Evolutionary conservation across 2,329 filamentous ascomycete species (phyloP).

Genomic region (Fusarium illudens): DNA sequence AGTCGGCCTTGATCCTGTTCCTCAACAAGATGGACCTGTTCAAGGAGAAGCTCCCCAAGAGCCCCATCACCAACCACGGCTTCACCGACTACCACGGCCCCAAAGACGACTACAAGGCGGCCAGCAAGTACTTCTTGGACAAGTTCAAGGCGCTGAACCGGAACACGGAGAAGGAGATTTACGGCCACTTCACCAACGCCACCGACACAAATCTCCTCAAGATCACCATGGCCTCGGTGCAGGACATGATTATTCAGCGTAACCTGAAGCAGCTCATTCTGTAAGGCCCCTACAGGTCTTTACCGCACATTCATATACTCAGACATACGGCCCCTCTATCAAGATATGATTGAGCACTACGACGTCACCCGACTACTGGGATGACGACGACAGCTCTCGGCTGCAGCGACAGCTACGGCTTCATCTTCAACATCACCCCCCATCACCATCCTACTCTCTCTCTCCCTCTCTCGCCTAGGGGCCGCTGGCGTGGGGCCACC

Average conservation of each 20-base stretch:
- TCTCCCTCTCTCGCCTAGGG: neutral
- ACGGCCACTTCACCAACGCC: slow-evolving; percentile 69
- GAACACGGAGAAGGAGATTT: slow-evolving; percentile 70
- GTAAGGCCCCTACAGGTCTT: slow-evolving; percentile 30
- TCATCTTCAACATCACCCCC: neutral
- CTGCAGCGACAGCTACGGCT: neutral
- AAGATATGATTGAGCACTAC: slow-evolving; percentile 9
- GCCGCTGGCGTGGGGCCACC: neutral
- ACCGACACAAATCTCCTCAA: slow-evolving; percentile 79
- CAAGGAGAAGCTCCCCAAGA: slow-evolving; percentile 75
- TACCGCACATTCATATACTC: neutral
- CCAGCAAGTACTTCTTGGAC: slow-evolving; percentile 82
- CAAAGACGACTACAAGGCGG: slow-evolving; percentile 74
- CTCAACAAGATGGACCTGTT: slow-evolving; percentile 90
- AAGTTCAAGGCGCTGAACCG: slow-evolving; percentile 82
- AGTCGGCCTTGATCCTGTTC: slow-evolving; percentile 83
- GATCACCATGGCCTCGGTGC: slow-evolving; percentile 85
- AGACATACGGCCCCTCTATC: neutral
- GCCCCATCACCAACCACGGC: slow-evolving; percentile 75
- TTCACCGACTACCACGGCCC: slow-evolving; percentile 83
- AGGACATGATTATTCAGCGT: slow-evolving; percentile 88
- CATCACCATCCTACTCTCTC: neutral
- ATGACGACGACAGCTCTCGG: neutral
- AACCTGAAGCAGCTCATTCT: slow-evolving; percentile 80
- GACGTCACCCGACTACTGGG: neutral